A percentile compares a stretch with the other conserved stretches of the same genome.
phyloP scores from a whole-genome alignment of 805 yeast species.

The Metschnikowia rubicola region DNA sequence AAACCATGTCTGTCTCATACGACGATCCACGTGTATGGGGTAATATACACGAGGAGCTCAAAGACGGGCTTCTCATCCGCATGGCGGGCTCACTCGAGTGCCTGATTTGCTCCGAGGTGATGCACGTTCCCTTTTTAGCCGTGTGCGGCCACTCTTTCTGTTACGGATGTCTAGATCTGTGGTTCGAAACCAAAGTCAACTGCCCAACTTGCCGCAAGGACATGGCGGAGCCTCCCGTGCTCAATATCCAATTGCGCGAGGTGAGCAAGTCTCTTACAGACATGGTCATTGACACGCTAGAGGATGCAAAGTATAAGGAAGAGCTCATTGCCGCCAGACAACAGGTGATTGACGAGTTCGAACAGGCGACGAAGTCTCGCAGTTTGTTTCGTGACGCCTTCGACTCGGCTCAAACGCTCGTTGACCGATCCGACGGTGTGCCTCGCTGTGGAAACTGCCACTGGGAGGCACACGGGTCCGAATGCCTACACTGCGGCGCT shows the following conservation, averaged over 20 bases:
- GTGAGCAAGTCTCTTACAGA: conserved; percentile 36
- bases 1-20: conserved; percentile 13
- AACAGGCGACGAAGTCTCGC: conserved; percentile 35
- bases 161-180: conserved; percentile 56
- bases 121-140: conserved; percentile 61
- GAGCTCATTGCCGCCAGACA: conserved; percentile 24
- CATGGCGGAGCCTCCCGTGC: conserved; percentile 46
- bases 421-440: conserved; percentile 68
- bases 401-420: conserved; percentile 47
- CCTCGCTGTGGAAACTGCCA: conserved; percentile 73
- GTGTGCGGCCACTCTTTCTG: conserved; percentile 76
- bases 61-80: conserved; percentile 20
- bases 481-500: conserved; percentile 68
- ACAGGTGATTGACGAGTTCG: conserved; percentile 33
- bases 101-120: conserved; percentile 64
- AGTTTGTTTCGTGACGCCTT: conserved; percentile 49
- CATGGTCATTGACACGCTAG: conserved; percentile 33
- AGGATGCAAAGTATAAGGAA: conserved; percentile 23
- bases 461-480: conserved; percentile 70
- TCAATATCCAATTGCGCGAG: conserved; percentile 52
- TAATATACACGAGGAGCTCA: conserved; percentile 18
- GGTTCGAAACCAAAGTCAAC: conserved; percentile 56
- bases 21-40: conserved; percentile 16
- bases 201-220: conserved; percentile 67
- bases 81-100: conserved; percentile 43